Evolutionary conservation across 2,329 filamentous ascomycete species (phyloP), one percentile per base, ranked within the genome.

Genomic region (Colletotrichum gloeosporioides): DNA sequence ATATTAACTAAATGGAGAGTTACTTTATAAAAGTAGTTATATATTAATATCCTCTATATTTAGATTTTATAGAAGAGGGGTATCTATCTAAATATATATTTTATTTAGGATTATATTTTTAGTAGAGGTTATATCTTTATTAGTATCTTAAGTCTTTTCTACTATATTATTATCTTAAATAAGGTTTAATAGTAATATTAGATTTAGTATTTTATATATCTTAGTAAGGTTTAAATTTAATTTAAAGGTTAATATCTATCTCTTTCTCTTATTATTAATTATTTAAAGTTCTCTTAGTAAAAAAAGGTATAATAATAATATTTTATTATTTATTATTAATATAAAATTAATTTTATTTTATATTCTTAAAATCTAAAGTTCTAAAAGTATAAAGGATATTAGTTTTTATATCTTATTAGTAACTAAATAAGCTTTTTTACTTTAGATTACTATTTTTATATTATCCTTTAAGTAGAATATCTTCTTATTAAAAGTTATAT

Each of bases 331-430:
- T 34, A 34, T 34, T 34, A 34, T 34, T 34, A 34, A 34, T 34
- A 34, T 34, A 34, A 34, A 3, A 13, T 34, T 34, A 34, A 10
- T 1, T 34, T 34, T 34, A 34, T 13, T 15, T 34, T 34, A 34
- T 15, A 34, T 2, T 15, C 2, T 3, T 34, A 34, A 4, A 34
- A 34, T 2, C 1, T 34, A 15, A 1, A 34, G 6, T 1, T 34
- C 6, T 6, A 34, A 3, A 15, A 1, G 6, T 6, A 7, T 15
- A 13, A 7, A 1, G 2, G 32, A 34, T 15, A 15, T 7, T 34
- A 34, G 13, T 34, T 34, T 3, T 7, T 34, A 34, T 15, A 34
- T 34, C 2, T 13, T 13, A 13, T 32, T 32, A 13, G 32, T 32
- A 32, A 32, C 2, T 13, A 32, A 32, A 10, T 32, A 13, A 32